phyloP scores from a whole-genome alignment of 2,329 filamentous ascomycete species.

The Torrubiella hemipterigena region DNA sequence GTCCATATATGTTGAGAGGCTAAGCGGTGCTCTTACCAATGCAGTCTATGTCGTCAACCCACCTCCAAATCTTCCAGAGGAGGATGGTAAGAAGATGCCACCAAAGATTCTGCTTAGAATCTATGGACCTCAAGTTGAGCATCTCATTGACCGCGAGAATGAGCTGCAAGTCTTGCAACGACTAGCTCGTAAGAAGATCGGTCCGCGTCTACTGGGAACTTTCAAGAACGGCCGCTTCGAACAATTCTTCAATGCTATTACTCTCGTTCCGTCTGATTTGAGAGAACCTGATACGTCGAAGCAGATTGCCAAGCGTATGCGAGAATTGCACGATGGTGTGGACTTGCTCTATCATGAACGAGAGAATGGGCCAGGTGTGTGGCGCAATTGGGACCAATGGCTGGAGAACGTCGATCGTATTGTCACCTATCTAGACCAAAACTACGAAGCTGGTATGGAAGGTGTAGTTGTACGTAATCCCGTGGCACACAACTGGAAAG shows the following conservation, averaged over 20 bases:
- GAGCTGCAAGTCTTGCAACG: slow-evolving; percentile 79
- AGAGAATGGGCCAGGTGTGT: slow-evolving; percentile 68
- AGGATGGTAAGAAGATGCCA: slow-evolving; percentile 31
- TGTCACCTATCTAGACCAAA: slow-evolving; percentile 42
- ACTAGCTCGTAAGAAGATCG: slow-evolving; percentile 83
- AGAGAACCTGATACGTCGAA: slow-evolving; percentile 72
- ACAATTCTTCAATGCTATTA: slow-evolving; percentile 77
- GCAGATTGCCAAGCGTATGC: slow-evolving; percentile 95
- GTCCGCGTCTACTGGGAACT: slow-evolving; percentile 78
- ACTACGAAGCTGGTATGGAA: slow-evolving; percentile 37
- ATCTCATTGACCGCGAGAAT: slow-evolving; percentile 86
- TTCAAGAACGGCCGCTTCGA: slow-evolving; percentile 95
- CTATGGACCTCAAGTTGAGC: slow-evolving; percentile 89
- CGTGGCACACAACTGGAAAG: slow-evolving; percentile 45
- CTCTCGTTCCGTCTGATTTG: slow-evolving; percentile 66
- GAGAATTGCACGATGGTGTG: slow-evolving; percentile 88
- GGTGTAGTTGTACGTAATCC: slow-evolving; percentile 12
- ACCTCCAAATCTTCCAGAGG: slow-evolving; percentile 44
- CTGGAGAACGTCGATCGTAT: slow-evolving; percentile 52
- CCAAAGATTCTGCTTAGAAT: slow-evolving; percentile 75
- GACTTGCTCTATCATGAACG: slow-evolving; percentile 72
- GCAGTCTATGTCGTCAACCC: slow-evolving; percentile 91
- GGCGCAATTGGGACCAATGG: slow-evolving; percentile 94
- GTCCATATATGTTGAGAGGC: slow-evolving; percentile 56
- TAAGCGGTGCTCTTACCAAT: slow-evolving; percentile 91